Evolutionary conservation across 2,329 filamentous ascomycete species (phyloP), one percentile per base, ranked within the genome.

Genomic region (Chrysosporium queenslandicum): DNA sequence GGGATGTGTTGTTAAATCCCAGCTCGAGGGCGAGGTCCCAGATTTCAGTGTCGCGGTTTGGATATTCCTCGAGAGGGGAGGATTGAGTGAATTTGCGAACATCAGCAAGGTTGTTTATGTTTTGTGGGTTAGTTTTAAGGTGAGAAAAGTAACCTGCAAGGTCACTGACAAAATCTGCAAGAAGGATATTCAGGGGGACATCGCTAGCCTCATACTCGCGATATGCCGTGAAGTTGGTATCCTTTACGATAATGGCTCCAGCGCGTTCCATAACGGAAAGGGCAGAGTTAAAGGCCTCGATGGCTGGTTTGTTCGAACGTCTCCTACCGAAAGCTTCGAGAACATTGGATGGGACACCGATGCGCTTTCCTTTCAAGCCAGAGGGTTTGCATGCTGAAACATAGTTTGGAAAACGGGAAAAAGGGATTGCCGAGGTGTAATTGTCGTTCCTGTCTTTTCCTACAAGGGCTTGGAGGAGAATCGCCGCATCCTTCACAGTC

Each of bases 261-360:
- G 78, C 79, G 0, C 67, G 66, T 8, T 71, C 65, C 32, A 86
- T 68, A 1, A 77, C 59, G 0, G 68, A 58, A 3, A 86, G 65
- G 0, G 80, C 77, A 1, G 64, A 60, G 23, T 83, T 67, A 60
- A 86, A 86, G 0, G 77, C 76, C 0, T 69, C 66, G 4, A 80
- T 56, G 63, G 2, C 73, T 66, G 2, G 65, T 61, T 30, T 62
- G 57, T 12, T 18, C 6, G 25, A 2, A 8, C 34, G 43, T 23
- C 12, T 41, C 9, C 20, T 7, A 20, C 30, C 18, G 12, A 37
- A 21, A 6, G 12, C 4, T 21, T 62, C 57, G 2, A 86, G 70
- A 1, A 77, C 70, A 57, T 84, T 83, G 16, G 77, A 72, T 0
- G 82, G 79, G 2, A 87, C 73, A 2, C 83, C 84, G 23, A 87